These are phyloP conservation scores for Amanita polypyramis DNA, from an alignment of 768 basidiomycete genomes.

Conservation along the genomic window DNA sequence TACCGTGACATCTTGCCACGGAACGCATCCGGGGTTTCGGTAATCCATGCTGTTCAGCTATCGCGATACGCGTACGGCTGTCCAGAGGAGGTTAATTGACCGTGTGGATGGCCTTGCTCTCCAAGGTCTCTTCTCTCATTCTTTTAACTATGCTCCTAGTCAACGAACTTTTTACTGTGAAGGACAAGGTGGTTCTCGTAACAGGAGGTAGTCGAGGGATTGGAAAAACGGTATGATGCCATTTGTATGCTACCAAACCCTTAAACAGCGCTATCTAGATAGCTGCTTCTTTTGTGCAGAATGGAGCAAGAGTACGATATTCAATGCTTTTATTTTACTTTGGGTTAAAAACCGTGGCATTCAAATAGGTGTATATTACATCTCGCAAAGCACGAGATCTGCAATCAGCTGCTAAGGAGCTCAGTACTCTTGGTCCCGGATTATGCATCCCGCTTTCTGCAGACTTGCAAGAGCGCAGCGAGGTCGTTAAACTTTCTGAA, in stretches of 20 bases:
- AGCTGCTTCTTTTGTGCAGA: constrained; percentile 49
- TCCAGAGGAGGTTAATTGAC: background rate
- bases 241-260: background rate
- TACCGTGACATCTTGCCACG: background rate
- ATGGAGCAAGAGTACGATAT: constrained; percentile 32
- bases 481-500: constrained; percentile 40
- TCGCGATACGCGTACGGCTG: background rate
- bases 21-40: background rate
- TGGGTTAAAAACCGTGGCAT: background rate
- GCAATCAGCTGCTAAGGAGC: constrained; percentile 37
- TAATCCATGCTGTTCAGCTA: background rate
- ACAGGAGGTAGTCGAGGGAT: constrained; percentile 61
- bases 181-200: constrained; percentile 44
- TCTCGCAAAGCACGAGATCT: constrained; percentile 46
- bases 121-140: background rate
- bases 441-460: constrained; percentile 41
- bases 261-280: constrained; percentile 30
- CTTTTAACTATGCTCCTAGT: background rate
- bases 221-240: constrained; percentile 44
- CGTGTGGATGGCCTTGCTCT: background rate
- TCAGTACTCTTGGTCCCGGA: constrained; percentile 44
- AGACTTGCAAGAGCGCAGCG: constrained; percentile 41
- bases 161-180: constrained; percentile 35
- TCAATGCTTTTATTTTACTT: background rate
- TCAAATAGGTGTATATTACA: constrained; percentile 46